These are phyloP conservation scores for Saccharomycopsis vini DNA, from an alignment of 805 yeast species.

Conservation along the genomic window DNA sequence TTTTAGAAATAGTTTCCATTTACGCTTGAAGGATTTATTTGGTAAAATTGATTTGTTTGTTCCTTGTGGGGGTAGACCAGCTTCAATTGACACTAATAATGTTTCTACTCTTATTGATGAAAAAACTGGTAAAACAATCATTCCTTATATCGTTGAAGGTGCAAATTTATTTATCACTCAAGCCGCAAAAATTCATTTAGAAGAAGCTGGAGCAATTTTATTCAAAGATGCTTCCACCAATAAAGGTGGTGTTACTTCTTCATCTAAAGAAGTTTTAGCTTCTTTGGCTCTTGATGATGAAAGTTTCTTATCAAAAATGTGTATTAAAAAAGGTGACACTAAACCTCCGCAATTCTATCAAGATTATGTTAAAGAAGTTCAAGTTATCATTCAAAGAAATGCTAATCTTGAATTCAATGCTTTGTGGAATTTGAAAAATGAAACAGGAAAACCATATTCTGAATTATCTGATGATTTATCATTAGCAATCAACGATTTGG, in stretches of 20 bases:
- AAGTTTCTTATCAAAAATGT: conserved; percentile 73
- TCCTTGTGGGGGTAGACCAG: conserved; percentile 99
- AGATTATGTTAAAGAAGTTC: conserved; percentile 79
- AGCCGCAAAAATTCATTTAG: conserved; percentile 80
- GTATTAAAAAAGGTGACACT: conserved; percentile 46
- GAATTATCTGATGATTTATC: conserved; percentile 79
- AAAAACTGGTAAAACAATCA: conserved; percentile 63
- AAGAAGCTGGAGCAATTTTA: conserved; percentile 75
- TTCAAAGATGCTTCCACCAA: conserved; percentile 96
- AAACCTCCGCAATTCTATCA: conserved; percentile 65
- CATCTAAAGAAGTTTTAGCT: conserved; percentile 90
- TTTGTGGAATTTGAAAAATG: conserved; percentile 67
- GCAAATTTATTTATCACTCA: conserved; percentile 95
- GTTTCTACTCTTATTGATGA: conserved; percentile 63
- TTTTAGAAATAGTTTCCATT: conserved; percentile 87
- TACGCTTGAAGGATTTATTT: conserved; percentile 55
- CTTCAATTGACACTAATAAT: conserved; percentile 82
- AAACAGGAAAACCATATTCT: conserved; percentile 53
- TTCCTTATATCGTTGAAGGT: conserved; percentile 93
- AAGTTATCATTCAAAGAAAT: conserved; percentile 61
- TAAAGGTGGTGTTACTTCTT: conserved; percentile 98
- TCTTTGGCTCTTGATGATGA: conserved; percentile 85
- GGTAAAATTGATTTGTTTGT: conserved; percentile 75
- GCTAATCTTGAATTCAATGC: conserved; percentile 82
- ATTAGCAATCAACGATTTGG: conserved; percentile 71